These are phyloP conservation scores for Penicillium corylophilum DNA, from an alignment of 2,329 filamentous ascomycete species.

Conservation along the genomic window DNA sequence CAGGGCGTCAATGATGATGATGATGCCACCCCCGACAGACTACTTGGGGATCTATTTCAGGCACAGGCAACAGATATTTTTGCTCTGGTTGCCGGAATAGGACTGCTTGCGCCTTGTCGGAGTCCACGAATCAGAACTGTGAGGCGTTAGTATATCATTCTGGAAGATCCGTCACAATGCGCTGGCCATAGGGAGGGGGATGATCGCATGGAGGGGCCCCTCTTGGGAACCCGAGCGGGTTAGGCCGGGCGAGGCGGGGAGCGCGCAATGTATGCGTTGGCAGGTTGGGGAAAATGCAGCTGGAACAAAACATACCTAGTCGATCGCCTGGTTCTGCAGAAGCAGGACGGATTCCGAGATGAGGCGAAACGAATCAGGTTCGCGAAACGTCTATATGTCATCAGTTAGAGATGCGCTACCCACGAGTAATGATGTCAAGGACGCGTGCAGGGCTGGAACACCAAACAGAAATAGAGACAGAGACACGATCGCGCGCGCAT, in stretches of 20 bases:
- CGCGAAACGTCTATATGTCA: conserved; percentile 9
- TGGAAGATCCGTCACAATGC: conserved; percentile 23
- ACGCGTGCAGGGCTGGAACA: conserved; percentile 17
- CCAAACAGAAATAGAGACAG: conserved; percentile 1
- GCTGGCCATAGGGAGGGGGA: conserved; percentile 26
- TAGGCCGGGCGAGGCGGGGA: conserved; percentile 21
- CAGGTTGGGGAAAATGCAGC: conserved; percentile 35
- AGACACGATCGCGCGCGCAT: conserved; percentile 1
- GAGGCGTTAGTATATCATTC: conserved; percentile 25
- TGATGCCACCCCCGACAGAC: conserved; percentile 28
- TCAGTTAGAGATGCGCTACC: conserved; percentile 14
- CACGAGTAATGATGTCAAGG: conserved; percentile 13
- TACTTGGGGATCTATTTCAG: conserved; percentile 25
- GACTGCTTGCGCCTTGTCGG: conserved; percentile 19
- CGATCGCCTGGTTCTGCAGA: conserved; percentile 32
- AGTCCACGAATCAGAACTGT: conserved; percentile 26
- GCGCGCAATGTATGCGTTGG: conserved; percentile 42
- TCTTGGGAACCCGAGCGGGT: conserved; percentile 25
- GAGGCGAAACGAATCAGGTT: conserved; percentile 14
- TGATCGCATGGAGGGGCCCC: conserved; percentile 18
- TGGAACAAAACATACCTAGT: conserved; percentile 37
- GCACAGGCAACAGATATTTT: conserved; percentile 22
- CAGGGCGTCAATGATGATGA: conserved; percentile 6
- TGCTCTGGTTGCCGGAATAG: conserved; percentile 19
- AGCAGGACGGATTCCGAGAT: conserved; percentile 18